These are phyloP conservation scores for Przewalskia tangutica DNA, from an alignment of 257 asterid genomes.

Conservation along the genomic window DNA sequence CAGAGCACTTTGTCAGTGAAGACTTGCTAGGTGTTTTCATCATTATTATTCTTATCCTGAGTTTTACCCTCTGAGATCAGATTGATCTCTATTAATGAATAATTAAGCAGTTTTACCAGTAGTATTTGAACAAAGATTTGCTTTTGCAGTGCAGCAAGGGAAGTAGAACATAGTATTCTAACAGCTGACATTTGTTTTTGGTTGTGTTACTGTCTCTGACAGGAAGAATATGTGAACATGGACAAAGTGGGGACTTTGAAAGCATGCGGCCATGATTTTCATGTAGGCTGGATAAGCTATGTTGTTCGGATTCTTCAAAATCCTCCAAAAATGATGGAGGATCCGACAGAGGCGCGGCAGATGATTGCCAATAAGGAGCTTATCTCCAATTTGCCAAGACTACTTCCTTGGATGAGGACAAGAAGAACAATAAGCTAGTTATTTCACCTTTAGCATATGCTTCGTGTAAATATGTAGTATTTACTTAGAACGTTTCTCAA, in stretches of 20 bases:
- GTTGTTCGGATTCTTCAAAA: too few species aligned
- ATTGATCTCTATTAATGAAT: too few species aligned
- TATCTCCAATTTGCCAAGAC: conserved; percentile 46
- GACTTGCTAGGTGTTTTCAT: too few species aligned
- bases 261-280: conserved; percentile 52
- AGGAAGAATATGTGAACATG: conserved; percentile 51
- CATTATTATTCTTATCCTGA: too few species aligned
- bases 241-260: conserved; percentile 47
- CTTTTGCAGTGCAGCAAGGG: too few species aligned
- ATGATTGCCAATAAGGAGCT: conserved; percentile 56
- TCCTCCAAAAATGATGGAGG: conserved; percentile 11
- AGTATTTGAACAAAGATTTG: too few species aligned
- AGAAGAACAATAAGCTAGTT: too few species aligned
- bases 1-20: too few species aligned
- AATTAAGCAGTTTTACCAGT: too few species aligned
- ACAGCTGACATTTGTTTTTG: too few species aligned
- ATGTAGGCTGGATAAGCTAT: conserved; percentile 25
- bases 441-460: background rate
- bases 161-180: too few species aligned
- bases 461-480: conserved; percentile 15
- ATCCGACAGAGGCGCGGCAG: background rate
- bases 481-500: conserved; percentile 7
- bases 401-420: conserved; percentile 24
- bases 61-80: too few species aligned
- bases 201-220: background rate